Conservation (phyloP, 805 yeast species). For the Lachancea sp. region DNA sequence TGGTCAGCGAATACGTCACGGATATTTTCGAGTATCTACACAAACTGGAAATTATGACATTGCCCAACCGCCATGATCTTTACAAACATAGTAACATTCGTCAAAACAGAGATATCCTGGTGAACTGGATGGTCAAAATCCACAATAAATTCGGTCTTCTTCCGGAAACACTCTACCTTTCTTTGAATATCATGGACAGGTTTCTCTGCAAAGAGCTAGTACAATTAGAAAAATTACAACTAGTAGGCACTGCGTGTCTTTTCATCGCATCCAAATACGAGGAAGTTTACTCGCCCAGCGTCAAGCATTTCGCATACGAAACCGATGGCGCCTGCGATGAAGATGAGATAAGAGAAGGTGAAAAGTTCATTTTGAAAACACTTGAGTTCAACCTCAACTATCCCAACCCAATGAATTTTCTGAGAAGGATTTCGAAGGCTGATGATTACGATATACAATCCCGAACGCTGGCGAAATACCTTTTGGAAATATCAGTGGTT, state of each 20-base stretch:
- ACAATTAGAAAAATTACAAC: conserved; percentile 73
- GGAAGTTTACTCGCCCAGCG: conserved; percentile 86
- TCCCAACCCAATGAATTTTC: conserved; percentile 89
- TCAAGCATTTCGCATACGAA: conserved; percentile 77
- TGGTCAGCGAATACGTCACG: conserved; percentile 88
- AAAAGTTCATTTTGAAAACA: conserved; percentile 68
- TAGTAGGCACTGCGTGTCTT: conserved; percentile 78
- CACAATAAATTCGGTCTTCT: conserved; percentile 76
- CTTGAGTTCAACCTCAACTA: conserved; percentile 72
- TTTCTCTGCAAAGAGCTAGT: conserved; percentile 73
- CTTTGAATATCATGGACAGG: conserved; percentile 82
- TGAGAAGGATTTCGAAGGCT: conserved; percentile 87
- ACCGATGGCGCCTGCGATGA: conserved; percentile 80
- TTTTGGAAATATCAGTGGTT: conserved; percentile 71
- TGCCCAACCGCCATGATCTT: conserved; percentile 45
- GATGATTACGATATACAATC: conserved; percentile 89
- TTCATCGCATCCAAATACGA: conserved; percentile 91
- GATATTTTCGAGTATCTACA: conserved; percentile 80
- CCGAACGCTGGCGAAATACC: conserved; percentile 83
- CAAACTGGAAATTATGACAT: conserved; percentile 61
- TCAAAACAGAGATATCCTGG: conserved; percentile 62
- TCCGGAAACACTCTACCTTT: conserved; percentile 81
- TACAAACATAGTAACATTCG: conserved; percentile 39
- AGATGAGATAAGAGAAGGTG: conserved; percentile 81
- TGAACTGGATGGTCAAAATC: conserved; percentile 92